phyloP scores from a whole-genome alignment of 148 eudicot genomes.

The Chenopodium quinoa region DNA sequence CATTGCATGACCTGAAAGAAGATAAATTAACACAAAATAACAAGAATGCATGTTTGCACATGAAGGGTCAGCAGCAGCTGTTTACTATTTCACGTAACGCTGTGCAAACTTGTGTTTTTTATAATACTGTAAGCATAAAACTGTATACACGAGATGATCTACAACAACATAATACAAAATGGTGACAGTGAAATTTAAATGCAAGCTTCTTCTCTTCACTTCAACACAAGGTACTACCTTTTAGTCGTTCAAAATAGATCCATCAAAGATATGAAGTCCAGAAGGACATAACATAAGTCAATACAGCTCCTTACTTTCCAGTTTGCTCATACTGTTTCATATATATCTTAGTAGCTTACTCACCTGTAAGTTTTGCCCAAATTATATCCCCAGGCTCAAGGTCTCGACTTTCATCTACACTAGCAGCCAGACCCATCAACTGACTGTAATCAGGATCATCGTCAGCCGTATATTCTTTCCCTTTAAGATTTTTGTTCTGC shows the following conservation, averaged over 20 bases:
- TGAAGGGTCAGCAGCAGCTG: neutral
- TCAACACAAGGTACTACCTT: neutral
- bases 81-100: neutral
- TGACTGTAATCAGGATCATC: constrained; percentile 67
- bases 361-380: constrained; percentile 95
- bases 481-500: constrained; percentile 50
- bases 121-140: neutral
- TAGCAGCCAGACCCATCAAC: constrained; percentile 85
- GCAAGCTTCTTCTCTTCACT: neutral
- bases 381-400: constrained; percentile 87
- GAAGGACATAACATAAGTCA: neutral
- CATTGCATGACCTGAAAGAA: constrained; percentile 71
- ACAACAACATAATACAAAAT: neutral
- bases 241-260: neutral
- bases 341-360: constrained; percentile 19
- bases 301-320: neutral
- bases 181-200: neutral
- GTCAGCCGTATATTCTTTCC: constrained; percentile 39
- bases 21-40: neutral
- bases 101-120: neutral
- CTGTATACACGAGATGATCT: neutral
- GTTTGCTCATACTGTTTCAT: neutral
- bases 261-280: neutral
- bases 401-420: constrained; percentile 76
- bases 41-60: neutral